Percentiles rank a stretch among this genome's conserved stretches.
phyloP scores from a whole-genome alignment of 345 rosid genomes.

The Pistacia vera region DNA sequence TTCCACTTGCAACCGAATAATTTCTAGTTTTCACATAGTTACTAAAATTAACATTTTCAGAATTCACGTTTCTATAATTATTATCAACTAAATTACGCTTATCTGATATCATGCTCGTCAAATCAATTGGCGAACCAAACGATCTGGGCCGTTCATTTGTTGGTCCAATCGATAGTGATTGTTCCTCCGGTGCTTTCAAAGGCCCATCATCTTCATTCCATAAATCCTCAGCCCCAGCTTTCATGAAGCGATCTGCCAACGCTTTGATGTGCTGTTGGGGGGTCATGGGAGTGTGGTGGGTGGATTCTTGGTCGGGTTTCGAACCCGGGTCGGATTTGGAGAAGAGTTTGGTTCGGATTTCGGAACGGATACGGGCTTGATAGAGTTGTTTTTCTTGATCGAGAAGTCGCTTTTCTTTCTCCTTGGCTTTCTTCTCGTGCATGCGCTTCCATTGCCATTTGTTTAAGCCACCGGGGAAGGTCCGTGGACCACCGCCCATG shows the following conservation, averaged over 20 bases:
- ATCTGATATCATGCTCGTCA: conserved; percentile 45
- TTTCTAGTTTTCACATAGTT: conserved; percentile 12
- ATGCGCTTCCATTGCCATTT: conserved; percentile 99
- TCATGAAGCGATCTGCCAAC: conserved; percentile 90
- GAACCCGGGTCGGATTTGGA: conserved; percentile 27
- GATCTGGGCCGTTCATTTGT: conserved; percentile 31
- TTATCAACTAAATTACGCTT: conserved; percentile 10
- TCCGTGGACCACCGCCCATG: conserved; percentile 98
- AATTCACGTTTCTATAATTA: conserved; percentile 30
- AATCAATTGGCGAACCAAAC: conserved; percentile 47
- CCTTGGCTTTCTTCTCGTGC: conserved; percentile 91
- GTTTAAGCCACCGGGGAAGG: conserved; percentile 92
- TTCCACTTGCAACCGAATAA: conserved; percentile 2
- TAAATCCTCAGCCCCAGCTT: conserved; percentile 84
- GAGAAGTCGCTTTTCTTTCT: conserved; percentile 83
- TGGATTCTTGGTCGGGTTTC: conserved; percentile 4
- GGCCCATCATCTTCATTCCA: conserved; percentile 93
- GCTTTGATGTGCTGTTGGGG: conserved; percentile 67
- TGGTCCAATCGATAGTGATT: conserved; percentile 2
- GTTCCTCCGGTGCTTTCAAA: conserved; percentile 33
- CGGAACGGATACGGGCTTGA: conserved; percentile 73
- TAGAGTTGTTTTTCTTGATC: conserved; percentile 93
- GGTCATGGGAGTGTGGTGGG: conserved; percentile 51
- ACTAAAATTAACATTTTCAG: not conserved
- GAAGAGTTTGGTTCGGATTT: conserved; percentile 60